Evolutionary conservation across 1,284 basidiomycete genomes (phyloP).

Genomic region (Cutaneotrichosporon spelunceum): DNA sequence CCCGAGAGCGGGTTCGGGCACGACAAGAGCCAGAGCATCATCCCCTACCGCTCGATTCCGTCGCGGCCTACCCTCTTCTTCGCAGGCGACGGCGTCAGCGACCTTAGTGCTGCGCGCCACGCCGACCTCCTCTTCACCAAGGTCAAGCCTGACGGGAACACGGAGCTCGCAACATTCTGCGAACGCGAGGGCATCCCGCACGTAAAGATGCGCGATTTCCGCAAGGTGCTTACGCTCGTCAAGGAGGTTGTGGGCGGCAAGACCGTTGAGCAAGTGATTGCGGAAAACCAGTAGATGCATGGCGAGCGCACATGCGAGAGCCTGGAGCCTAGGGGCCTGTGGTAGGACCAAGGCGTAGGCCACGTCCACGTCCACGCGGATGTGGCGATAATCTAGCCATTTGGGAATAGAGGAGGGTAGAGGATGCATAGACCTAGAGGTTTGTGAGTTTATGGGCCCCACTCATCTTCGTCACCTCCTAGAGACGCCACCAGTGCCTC

Average conservation of each 20-base stretch:
- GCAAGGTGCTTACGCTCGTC: constrained; percentile 54
- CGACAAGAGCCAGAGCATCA: constrained; percentile 86
- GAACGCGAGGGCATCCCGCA: constrained; percentile 49
- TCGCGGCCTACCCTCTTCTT: constrained; percentile 80
- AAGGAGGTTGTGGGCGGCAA: constrained; percentile 62
- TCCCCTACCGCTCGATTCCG: constrained; percentile 71
- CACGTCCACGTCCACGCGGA: no score
- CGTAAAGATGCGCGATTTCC: constrained; percentile 52
- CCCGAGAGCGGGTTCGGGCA: constrained; percentile 84
- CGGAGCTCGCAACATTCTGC: constrained; percentile 80
- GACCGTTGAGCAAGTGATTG: constrained; percentile 32
- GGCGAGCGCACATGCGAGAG: neutral
- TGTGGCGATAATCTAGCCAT: neutral
- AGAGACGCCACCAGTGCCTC: no score
- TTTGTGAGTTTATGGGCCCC: no score
- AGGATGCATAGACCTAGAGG: neutral
- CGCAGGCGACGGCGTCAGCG: constrained; percentile 88
- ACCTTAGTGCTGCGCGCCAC: constrained; percentile 82
- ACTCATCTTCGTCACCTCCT: no score
- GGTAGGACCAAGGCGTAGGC: no score
- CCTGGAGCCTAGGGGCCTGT: no score
- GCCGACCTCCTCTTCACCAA: constrained; percentile 91
- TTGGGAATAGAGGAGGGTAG: neutral
- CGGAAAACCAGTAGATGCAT: constrained; percentile 22
- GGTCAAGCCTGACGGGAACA: constrained; percentile 68